These are phyloP conservation scores for Fusarium succisae DNA, from an alignment of 2,329 filamentous ascomycete species.

Conservation along the genomic window DNA sequence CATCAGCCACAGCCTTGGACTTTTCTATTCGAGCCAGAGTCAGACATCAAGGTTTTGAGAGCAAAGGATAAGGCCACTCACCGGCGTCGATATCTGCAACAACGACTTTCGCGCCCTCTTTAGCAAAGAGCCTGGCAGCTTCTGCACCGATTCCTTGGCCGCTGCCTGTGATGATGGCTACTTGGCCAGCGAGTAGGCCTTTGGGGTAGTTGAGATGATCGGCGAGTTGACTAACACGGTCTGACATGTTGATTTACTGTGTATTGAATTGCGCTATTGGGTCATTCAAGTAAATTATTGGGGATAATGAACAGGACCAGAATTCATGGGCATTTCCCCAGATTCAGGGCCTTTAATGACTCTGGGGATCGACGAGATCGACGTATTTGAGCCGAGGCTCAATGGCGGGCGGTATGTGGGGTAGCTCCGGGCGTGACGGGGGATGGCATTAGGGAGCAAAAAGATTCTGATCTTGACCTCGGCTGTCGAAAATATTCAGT, in stretches of 20 bases:
- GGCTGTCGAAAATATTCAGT: background rate
- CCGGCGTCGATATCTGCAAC: slow-evolving; percentile 83
- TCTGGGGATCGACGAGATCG: slow-evolving; percentile 13
- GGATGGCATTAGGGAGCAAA: background rate
- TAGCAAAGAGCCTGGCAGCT: slow-evolving; percentile 81
- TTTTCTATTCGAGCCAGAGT: slow-evolving; percentile 62
- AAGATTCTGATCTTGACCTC: rapidly evolving
- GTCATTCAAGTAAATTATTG: background rate
- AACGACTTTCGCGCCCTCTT: slow-evolving; percentile 86
- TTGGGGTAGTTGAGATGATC: slow-evolving; percentile 84
- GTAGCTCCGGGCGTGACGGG: slow-evolving; percentile 15
- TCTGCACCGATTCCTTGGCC: slow-evolving; percentile 92
- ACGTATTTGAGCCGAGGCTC: slow-evolving; percentile 42
- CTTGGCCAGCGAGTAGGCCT: slow-evolving; percentile 81
- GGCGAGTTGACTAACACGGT: slow-evolving; percentile 76
- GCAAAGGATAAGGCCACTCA: slow-evolving; percentile 48
- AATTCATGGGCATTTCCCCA: background rate
- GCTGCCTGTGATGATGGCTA: slow-evolving; percentile 87
- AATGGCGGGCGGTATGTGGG: slow-evolving; percentile 41
- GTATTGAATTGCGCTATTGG: background rate
- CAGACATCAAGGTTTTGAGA: background rate
- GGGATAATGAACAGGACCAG: background rate
- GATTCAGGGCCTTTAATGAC: slow-evolving; percentile 7
- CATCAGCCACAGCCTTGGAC: slow-evolving; percentile 70
- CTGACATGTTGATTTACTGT: slow-evolving; percentile 53